Conservation (phyloP, 2,329 filamentous ascomycete species). For the Stagonosporopsis vannaccii region DNA sequence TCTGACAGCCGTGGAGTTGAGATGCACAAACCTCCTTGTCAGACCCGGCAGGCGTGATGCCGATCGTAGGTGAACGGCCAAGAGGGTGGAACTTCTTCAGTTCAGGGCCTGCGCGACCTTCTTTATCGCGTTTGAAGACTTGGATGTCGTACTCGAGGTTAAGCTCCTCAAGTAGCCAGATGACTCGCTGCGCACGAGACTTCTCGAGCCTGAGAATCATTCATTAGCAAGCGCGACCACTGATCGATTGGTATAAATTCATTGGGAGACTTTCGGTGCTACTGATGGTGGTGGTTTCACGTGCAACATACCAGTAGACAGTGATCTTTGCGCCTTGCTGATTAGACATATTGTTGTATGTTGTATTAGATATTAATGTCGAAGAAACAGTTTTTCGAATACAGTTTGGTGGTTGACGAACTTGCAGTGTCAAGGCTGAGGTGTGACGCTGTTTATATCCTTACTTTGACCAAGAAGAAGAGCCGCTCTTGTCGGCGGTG, state of each 20-base stretch:
- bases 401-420: neutral
- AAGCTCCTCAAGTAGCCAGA: constrained; percentile 88
- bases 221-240: neutral
- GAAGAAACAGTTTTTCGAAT: neutral
- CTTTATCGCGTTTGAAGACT: constrained; percentile 72
- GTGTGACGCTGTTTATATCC: constrained; percentile 7
- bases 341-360: constrained; percentile 20
- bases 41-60: constrained; percentile 61
- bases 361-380: neutral
- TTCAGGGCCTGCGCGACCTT: constrained; percentile 75
- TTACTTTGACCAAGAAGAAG: constrained; percentile 10
- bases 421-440: neutral
- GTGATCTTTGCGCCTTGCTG: constrained; percentile 47
- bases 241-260: neutral
- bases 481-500: constrained; percentile 2
- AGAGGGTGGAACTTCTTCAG: constrained; percentile 82
- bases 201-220: constrained; percentile 72
- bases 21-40: constrained; percentile 48
- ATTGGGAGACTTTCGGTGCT: neutral
- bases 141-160: constrained; percentile 80
- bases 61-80: constrained; percentile 84
- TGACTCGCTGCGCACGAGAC: constrained; percentile 81
- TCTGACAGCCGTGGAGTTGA: neutral
- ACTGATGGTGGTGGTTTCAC: constrained; percentile 4
- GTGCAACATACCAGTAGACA: constrained; percentile 44